Conservation (phyloP, 2,329 filamentous ascomycete species). For the Xylaria multiplex region DNA sequence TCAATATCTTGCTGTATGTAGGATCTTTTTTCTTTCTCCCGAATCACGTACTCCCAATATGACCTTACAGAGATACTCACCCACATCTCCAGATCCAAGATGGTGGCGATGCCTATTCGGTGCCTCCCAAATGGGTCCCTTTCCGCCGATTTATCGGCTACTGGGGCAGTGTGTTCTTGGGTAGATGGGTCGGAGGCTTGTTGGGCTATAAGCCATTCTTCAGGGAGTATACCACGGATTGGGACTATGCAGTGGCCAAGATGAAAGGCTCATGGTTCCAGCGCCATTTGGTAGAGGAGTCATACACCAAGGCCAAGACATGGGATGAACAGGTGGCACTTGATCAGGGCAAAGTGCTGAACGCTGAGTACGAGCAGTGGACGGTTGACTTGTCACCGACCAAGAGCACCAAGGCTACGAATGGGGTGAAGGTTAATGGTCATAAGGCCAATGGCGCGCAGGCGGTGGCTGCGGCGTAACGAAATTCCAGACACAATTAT, state of each 20-base stretch:
- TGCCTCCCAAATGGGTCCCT: slow-evolving; percentile 48
- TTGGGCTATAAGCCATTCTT: slow-evolving; percentile 53
- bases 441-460: no score
- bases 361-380: slow-evolving; percentile 22
- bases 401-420: background rate
- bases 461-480: no score
- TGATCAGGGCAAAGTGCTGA: slow-evolving; percentile 19
- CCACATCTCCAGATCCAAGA: slow-evolving; percentile 23
- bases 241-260: slow-evolving; percentile 49
- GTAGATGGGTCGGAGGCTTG: slow-evolving; percentile 51
- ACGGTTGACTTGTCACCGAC: slow-evolving; percentile 13
- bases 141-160: slow-evolving; percentile 45
- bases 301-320: slow-evolving; percentile 38
- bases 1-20: slow-evolving; percentile 48
- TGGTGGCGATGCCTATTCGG: slow-evolving; percentile 33
- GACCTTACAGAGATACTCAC: no score
- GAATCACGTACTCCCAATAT: no score
- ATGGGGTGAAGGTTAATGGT: slow-evolving; percentile 6
- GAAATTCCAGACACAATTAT: no score
- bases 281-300: slow-evolving; percentile 47
- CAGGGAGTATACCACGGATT: slow-evolving; percentile 51
- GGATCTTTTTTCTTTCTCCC: no score
- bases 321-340: slow-evolving; percentile 25
- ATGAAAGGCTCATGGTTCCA: slow-evolving; percentile 46
- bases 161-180: slow-evolving; percentile 45